These are phyloP conservation scores for Myxozyma kluyveri DNA, from an alignment of 805 yeast species.

Conservation along the genomic window DNA sequence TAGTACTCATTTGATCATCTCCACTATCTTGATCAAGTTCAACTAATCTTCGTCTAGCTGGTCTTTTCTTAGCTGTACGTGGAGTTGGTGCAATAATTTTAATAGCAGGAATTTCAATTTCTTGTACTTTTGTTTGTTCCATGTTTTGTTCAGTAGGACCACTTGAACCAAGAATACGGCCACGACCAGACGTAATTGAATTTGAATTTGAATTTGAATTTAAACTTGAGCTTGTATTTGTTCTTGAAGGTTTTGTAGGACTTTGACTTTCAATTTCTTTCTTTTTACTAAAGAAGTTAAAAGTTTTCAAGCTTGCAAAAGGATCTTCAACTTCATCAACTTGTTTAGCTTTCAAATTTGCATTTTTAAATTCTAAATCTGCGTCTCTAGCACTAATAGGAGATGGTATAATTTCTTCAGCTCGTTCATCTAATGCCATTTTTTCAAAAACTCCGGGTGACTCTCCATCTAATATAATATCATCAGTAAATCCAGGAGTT, in stretches of 20 bases:
- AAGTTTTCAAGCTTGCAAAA: slow-evolving; percentile 14
- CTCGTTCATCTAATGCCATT: slow-evolving; percentile 28
- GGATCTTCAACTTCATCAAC: slow-evolving; percentile 5
- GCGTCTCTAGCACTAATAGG: slow-evolving; percentile 1
- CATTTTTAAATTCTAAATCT: not conserved
- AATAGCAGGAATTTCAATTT: slow-evolving; percentile 8
- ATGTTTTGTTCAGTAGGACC: not conserved
- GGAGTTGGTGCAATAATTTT: slow-evolving; percentile 12
- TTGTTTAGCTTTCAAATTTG: not conserved
- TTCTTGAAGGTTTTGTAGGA: not conserved
- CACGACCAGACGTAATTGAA: not conserved
- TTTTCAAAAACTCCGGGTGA: slow-evolving; percentile 34
- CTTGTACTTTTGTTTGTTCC: not conserved
- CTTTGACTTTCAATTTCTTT: not conserved
- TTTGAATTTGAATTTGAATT: no score
- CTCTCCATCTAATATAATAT: slow-evolving; percentile 32
- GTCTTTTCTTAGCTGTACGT: slow-evolving; percentile 2
- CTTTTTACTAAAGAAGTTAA: slow-evolving; percentile 10
- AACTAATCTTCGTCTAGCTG: slow-evolving; percentile 18
- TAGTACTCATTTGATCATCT: slow-evolving; percentile 20
- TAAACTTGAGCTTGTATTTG: no score
- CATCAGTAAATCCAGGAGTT: slow-evolving; percentile 29
- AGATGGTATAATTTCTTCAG: slow-evolving; percentile 20
- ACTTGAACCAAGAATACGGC: not conserved
- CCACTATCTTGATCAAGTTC: slow-evolving; percentile 20